Evolutionary conservation across 2,329 filamentous ascomycete genomes (phyloP), one percentile per base, ranked within the genome.

Genomic region (Macrophomina tecta): DNA sequence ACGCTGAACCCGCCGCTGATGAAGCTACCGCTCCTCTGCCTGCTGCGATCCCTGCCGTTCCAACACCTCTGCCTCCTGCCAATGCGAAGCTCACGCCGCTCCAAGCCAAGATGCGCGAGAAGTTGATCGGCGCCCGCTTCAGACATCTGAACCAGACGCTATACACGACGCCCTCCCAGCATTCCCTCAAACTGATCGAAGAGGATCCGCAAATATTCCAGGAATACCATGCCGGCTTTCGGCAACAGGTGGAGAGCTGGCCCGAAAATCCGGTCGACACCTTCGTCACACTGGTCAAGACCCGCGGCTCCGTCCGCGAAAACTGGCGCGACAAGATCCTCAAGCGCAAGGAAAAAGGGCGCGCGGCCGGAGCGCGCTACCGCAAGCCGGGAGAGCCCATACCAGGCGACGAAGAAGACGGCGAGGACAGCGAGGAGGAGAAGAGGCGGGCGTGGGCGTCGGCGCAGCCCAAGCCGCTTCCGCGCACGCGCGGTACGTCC

Each of bases 221-320:
- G 72, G 94, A 98, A 80, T 99, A 99, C 80, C 95, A 99, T 81
- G 90, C 93, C 69, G 95, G 95, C 40, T 99, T 99, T 85, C 91
- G 94, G 1, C 91, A 94, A 64, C 95, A 99, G 81, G 95, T 98
- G 68, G 90, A 92, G 75, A 91, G 94, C 2, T 99, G 95, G 95
- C 95, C 95, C 7, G 92, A 94, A 75, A 99, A 99, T 80, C 95
- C 95, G 0, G 93, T 99, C 55, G 92, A 97, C 77, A 88, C 87
- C 67, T 98, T 97, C 81, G 89, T 97, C 70, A 76, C 82, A 34
- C 86, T 90, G 61, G 88, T 98, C 70, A 85, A 88, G 66, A 76
- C 80, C 16, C 88, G 94, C n/a, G 92, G 86, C 23, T 86, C 84
- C 56, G 80, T 88, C 23, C 75, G 78, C 36, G 70, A 79, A 67